Base-by-base conservation (phyloP, 1,139 yeast species). In the Debaryomycetaceae sp. region DNA sequence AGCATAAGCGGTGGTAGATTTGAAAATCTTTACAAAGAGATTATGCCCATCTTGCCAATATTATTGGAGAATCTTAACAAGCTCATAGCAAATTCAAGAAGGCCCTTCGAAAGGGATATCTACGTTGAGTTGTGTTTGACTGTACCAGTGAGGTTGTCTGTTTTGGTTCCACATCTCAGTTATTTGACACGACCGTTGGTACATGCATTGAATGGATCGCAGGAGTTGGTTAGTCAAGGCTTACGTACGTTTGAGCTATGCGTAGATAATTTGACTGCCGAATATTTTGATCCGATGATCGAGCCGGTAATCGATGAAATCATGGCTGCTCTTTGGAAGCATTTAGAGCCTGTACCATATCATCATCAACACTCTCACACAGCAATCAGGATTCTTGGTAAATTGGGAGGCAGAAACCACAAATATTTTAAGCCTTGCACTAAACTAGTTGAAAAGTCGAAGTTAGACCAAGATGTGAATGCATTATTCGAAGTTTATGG, bases 1-100 rank as follows among this genome's bases (percentile, higher is more conserved):
- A 87, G 96, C 59, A 91, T 95, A 39, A 95, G 97, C 39, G 98
- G 99, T 40, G 99, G 98, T 4, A 76, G 97, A 49, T 91, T 91
- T 62, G 99, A 93, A 63, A 82, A 84, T 47, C 72, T 95, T 24
- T 93, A 93, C 68, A 88, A 95, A 55, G 97, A 93, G 51, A 91
- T 95, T 17, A 77, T 90, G 72, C 99, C 99, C 0, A 75, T 95
- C 34, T 68, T 95, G 33, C 98, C 95, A 42, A 90, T 87, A 1
- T 69, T 95, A 37, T 71, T 95, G 43, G 97, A 90, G 52, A 85
- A 95, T 6, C 75, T 95, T 50, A 93, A 91, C 62, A 81, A 87
- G 55, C 77, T 91, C 73, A 82, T 95, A 36, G 76, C 83, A 24
- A 86, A 90, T 40, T 90, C 98, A 3, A 76, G 96, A 45, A 76